Evolutionary conservation across 2,329 filamentous ascomycete species (phyloP), one percentile per base, ranked within the genome.

Genomic region (Paecilomyces variotii): DNA sequence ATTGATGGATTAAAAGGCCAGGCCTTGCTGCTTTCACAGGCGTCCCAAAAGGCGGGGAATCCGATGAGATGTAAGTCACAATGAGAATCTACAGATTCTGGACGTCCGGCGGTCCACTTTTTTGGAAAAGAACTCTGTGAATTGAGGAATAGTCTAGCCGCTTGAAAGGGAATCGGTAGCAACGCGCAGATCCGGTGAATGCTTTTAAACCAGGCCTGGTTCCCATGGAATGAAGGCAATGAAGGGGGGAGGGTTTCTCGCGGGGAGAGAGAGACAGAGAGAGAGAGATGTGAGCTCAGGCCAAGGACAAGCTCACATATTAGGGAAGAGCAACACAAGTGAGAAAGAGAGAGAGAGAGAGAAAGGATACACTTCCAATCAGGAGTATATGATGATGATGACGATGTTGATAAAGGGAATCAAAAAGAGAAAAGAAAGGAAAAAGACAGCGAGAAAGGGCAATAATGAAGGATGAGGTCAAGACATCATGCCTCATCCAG

Each of bases 181-280:
- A 65, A 66, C 62, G 58, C 57, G 61, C 62, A 57, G 61, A 63
- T 58, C 63, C 62, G 60, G 63, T 67, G 65, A 66, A 67, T 67
- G 65, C 28, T 53, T 32, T 32, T 63, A 63, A 63, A 64, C 61
- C 57, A 62, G 66, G 63, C 60, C 65, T 64, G 63, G 61, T 26
- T 58, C 59, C 59, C 56, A 62, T 62, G 67, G 67, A 70, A 70
- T 70, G 68, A 68, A 68, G 67, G 67, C 65, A 68, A 66, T 65
- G 61, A 67, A 70, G 65, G 67, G 67, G 14, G 30, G 7, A 32
- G 11, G 30, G 9, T 32, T 7, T 32, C 11, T 32, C 30, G 30
- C 19, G 19, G 19, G 19, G 19, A 19, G 19, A 19, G 19, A 19
- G 19, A 19, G 19, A 19, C 19, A 19, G 19, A 19, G 19, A 19